Conservation (phyloP, 2,329 filamentous ascomycete species). For the Xylariaceae sp. region DNA sequence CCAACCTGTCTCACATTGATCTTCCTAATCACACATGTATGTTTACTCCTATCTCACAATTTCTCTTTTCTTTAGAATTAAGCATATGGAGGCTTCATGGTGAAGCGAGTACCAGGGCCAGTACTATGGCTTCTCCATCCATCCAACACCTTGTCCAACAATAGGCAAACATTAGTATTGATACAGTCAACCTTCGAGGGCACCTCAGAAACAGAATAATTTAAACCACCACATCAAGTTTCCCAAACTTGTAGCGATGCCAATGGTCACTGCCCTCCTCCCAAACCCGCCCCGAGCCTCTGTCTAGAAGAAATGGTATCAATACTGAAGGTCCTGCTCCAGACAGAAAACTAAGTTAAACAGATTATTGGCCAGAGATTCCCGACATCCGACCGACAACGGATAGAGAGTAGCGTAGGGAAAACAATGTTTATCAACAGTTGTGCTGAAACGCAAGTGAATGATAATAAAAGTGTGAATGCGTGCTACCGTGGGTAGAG, state of each 20-base stretch:
- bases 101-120: background rate
- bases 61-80: slow-evolving; percentile 13
- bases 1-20: background rate
- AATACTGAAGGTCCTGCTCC: slow-evolving; percentile 1
- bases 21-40: background rate
- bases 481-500: slow-evolving; percentile 15
- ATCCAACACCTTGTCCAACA: slow-evolving; percentile 6
- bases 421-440: slow-evolving; percentile 10
- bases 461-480: slow-evolving; percentile 7
- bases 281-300: no score
- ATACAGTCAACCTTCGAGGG: slow-evolving; percentile 6
- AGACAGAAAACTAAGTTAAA: background rate
- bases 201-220: background rate
- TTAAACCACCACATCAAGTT: background rate
- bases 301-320: slow-evolving; percentile 9
- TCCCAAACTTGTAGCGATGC: background rate
- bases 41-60: slow-evolving; percentile 1
- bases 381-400: background rate
- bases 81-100: background rate
- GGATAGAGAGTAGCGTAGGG: background rate
- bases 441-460: slow-evolving; percentile 20
- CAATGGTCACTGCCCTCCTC: background rate
- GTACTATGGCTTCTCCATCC: background rate
- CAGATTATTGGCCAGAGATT: background rate
- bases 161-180: slow-evolving; percentile 12